Evolutionary conservation across 2,329 filamentous ascomycete genomes (phyloP).

Genomic region (Talaromyces albobiverticillius): DNA sequence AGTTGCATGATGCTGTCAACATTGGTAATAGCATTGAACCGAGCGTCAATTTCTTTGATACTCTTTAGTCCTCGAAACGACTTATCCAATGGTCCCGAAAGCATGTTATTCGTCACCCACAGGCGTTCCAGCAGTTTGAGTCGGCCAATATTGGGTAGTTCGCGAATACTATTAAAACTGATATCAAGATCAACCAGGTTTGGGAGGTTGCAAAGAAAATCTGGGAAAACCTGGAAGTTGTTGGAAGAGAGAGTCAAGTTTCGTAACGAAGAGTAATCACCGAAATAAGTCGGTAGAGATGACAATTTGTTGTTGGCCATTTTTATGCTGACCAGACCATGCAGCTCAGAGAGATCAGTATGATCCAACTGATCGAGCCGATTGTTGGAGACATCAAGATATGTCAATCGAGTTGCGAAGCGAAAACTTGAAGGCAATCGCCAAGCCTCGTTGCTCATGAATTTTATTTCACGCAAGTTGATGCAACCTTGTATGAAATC

Average conservation of each 20-base stretch:
- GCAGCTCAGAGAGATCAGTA: constrained; percentile 72
- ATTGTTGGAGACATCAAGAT: constrained; percentile 94
- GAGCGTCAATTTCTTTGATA: constrained; percentile 86
- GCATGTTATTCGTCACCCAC: constrained; percentile 91
- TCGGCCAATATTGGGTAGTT: constrained; percentile 74
- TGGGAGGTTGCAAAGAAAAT: constrained; percentile 76
- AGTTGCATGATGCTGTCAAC: constrained; percentile 84
- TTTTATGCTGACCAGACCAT: constrained; percentile 80
- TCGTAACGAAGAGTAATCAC: constrained; percentile 71
- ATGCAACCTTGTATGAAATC: constrained; percentile 95
- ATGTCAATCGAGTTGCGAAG: constrained; percentile 76
- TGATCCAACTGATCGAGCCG: constrained; percentile 81
- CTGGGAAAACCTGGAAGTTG: constrained; percentile 78
- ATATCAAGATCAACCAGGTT: constrained; percentile 90
- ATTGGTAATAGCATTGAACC: constrained; percentile 84
- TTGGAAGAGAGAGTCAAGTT: constrained; percentile 93
- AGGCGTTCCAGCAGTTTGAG: constrained; percentile 80
- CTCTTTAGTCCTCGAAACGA: constrained; percentile 70
- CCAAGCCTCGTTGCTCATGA: constrained; percentile 87
- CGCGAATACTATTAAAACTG: constrained; percentile 88
- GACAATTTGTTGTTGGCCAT: constrained; percentile 89
- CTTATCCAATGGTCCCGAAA: constrained; percentile 70
- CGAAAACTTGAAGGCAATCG: constrained; percentile 80
- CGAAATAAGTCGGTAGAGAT: constrained; percentile 76
- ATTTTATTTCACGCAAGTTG: constrained; percentile 91